Conservation (phyloP, 805 yeast species). For the Wickerhamiella kazuoi region DNA sequence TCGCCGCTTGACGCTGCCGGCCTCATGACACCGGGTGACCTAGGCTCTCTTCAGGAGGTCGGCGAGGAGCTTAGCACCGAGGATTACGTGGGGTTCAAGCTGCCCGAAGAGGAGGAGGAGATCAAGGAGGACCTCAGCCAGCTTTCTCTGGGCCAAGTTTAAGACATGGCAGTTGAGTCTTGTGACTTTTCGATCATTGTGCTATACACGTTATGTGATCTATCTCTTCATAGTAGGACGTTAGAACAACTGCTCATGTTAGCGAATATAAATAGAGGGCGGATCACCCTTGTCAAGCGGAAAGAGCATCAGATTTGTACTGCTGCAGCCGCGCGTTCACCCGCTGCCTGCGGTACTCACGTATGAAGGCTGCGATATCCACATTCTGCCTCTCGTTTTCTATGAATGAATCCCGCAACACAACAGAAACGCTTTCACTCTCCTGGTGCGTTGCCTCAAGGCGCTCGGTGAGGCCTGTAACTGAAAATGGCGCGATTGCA, state of each 20-base stretch:
- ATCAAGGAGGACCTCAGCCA: constrained; percentile 14
- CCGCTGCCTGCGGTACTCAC: constrained; percentile 26
- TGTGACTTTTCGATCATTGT: too few relatives aligned
- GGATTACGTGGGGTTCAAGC: constrained; percentile 41
- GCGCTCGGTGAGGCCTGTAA: constrained; percentile 19
- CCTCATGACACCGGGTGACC: constrained; percentile 93
- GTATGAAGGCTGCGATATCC: constrained; percentile 24
- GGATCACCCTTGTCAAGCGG: too few relatives aligned
- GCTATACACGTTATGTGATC: too few relatives aligned
- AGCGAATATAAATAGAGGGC: too few relatives aligned
- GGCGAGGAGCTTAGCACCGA: constrained; percentile 50
- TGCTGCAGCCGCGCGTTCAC: constrained; percentile 7
- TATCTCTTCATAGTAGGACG: too few relatives aligned
- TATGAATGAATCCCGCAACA: constrained; percentile 2
- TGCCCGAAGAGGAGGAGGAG: constrained; percentile 24
- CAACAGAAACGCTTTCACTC: constrained; percentile 15
- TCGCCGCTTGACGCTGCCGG: constrained; percentile 66
- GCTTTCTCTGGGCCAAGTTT: constrained; percentile 1
- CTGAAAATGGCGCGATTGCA: constrained; percentile 23
- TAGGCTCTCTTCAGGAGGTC: constrained; percentile 90
- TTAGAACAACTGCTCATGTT: too few relatives aligned
- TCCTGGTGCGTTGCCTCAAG: constrained; percentile 20
- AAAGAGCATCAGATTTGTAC: background rate
- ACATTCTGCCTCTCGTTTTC: constrained; percentile 6
- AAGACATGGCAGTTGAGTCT: background rate